These are phyloP conservation scores for Onygena corvina DNA, from an alignment of 2,329 filamentous ascomycete genomes.

Conservation along the genomic window DNA sequence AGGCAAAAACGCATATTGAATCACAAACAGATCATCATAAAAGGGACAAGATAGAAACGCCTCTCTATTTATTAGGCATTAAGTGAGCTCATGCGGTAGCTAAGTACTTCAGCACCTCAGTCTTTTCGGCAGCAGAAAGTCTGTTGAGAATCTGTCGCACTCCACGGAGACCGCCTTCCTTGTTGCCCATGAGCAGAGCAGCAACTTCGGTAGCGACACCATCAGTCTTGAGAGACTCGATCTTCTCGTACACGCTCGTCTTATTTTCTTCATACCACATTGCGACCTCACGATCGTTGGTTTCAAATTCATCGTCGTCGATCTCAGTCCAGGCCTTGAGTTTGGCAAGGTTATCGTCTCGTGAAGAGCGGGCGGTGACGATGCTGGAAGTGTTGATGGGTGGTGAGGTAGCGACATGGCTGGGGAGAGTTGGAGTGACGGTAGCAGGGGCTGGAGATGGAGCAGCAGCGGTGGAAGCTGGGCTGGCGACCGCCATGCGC, in stretches of 20 bases:
- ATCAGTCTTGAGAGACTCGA: conserved; percentile 71
- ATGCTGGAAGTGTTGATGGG: conserved; percentile 22
- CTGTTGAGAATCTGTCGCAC: conserved; percentile 75
- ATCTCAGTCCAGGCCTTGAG: conserved; percentile 76
- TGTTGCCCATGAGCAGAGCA: conserved; percentile 52
- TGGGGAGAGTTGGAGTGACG: conserved; percentile 33
- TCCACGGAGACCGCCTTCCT: conserved; percentile 65
- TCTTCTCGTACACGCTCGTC: conserved; percentile 67
- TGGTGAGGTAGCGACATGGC: conserved; percentile 25
- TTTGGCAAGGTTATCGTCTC: conserved; percentile 57
- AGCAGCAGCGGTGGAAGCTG: conserved; percentile 21
- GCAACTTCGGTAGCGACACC: conserved; percentile 58
- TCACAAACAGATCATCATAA: background rate
- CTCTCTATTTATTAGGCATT: background rate
- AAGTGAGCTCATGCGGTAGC: conserved; percentile 7
- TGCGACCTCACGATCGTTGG: conserved; percentile 70
- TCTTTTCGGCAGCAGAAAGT: conserved; percentile 77
- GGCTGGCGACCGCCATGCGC: conserved; percentile 53
- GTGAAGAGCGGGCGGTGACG: conserved; percentile 34
- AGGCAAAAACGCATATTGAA: background rate
- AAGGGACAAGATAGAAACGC: background rate
- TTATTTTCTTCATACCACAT: conserved; percentile 95
- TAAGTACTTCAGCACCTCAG: conserved; percentile 57
- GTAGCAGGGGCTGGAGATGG: conserved; percentile 25
- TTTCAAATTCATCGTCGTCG: conserved; percentile 53